A percentile compares a stretch with the other conserved stretches of the same genome.
Evolutionary conservation across 495 filamentous ascomycete species (phyloP).

Genomic region (Lindgomyces ingoldianus): DNA sequence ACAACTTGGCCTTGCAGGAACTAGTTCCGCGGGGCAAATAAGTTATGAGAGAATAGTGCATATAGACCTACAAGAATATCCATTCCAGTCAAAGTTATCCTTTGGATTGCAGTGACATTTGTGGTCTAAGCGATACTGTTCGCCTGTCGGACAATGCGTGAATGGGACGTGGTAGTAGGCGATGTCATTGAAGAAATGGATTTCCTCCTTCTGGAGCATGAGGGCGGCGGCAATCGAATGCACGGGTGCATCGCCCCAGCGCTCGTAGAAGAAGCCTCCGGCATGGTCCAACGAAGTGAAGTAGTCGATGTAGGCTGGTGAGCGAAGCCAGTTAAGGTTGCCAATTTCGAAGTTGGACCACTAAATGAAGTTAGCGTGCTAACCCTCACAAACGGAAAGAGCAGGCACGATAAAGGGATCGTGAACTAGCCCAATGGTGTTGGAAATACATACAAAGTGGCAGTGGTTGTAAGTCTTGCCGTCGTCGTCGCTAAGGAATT

Average conservation of each 20-base stretch:
- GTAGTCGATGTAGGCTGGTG: slow-evolving; percentile 56
- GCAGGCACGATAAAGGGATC: not conserved
- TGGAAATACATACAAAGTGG: slow-evolving; percentile 71
- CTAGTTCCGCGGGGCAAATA: too few species aligned
- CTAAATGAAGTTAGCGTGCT: slow-evolving; percentile 24
- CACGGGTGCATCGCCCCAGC: slow-evolving; percentile 66
- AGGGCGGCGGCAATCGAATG: slow-evolving; percentile 88
- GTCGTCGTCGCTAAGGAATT: slow-evolving; percentile 85
- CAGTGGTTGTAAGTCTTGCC: slow-evolving; percentile 89
- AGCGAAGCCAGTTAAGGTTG: slow-evolving; percentile 61
- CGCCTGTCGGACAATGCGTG: slow-evolving; percentile 91
- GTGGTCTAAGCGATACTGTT: slow-evolving; percentile 73
- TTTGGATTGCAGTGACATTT: slow-evolving; percentile 93
- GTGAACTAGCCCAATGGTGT: not conserved
- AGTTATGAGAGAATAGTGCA: too few species aligned
- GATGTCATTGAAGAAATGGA: slow-evolving; percentile 99
- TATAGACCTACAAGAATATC: slow-evolving; percentile 79
- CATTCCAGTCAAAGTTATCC: slow-evolving; percentile 99
- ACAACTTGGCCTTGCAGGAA: too few species aligned
- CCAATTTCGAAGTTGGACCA: slow-evolving; percentile 67
- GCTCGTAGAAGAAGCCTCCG: slow-evolving; percentile 64
- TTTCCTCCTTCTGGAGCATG: slow-evolving; percentile 83
- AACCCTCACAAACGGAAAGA: not conserved
- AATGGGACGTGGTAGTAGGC: slow-evolving; percentile 99
- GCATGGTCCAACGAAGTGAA: slow-evolving; percentile 59